Evolutionary conservation across 805 yeast species (phyloP), one percentile per base, ranked within the genome.

Genomic region (Candida dajiaensis): DNA sequence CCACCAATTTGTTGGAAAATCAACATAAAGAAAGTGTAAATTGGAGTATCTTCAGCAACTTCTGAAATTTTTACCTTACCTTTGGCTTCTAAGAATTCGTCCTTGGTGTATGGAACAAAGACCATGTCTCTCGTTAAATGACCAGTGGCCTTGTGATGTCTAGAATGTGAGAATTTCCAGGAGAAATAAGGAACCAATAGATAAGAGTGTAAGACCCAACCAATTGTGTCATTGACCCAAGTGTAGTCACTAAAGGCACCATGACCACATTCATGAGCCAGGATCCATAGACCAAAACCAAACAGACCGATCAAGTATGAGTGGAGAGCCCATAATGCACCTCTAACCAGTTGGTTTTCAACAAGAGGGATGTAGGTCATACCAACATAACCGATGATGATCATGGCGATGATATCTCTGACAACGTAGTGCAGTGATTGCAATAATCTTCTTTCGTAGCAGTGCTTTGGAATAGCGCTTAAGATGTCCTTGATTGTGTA

Each of bases 221-320:
- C 85, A 48, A 77, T 72, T 23, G 71, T 59, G 59, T 78, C 82
- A 56, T 79, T 79, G 44, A 79, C 69, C 56, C 61, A 61, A 48
- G 67, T 70, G 56, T 76, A 76, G 54, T 78, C 81, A 35, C 79
- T 72, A 58, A 79, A 79, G 18, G 83, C 83, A 44, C 73, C 75
- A 60, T 79, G 85, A 38, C 84, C 83, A 68, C 84, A 79, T 64
- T 78, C 83, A 59, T 78, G 83, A 41, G 81, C 82, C 59, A 79
- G 62, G 50, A 79, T 76, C 84, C 83, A 79, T 43, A 78, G 61
- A 39, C 85, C 84, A 47, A 77, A 72, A 7, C 80, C 78, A 52
- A 76, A 71, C 48, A 77, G 65, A 45, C 81, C 77, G 52, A 69
- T 64, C 49, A 60, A 48, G 53, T 62, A 66, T 39, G 73, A 62